Evolutionary conservation across 441 rosid species (phyloP), one percentile per base, ranked within the genome.

Genomic region (Syzygium malaccense): DNA sequence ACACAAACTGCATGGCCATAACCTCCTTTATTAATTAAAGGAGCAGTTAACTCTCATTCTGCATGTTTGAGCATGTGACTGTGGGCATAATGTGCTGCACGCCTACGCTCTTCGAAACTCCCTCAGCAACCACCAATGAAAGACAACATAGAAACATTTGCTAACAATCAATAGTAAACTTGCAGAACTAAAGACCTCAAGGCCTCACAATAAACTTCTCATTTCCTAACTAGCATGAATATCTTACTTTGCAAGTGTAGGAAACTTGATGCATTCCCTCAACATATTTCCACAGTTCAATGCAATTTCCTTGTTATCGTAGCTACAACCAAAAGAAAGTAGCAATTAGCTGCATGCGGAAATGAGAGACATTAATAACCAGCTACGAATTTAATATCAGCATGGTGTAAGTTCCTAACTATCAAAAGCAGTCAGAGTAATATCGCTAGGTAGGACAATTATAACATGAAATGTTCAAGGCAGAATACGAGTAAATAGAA

Each of bases 251-350:
- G 99, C 97, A 91, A 98, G 97, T 75, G 92, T 90, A 30, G 96
- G 97, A 93, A 96, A 96, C 91, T 96, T 98, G 93, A 96, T 94
- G 94, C 99, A 96, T 92, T 96, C 99, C 93, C 99, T 94, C 91
- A 96, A 92, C 98, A 96, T 95, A 90, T 90, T 94, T 93, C 99
- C 99, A 88, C 96, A 96, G 91, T 94, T 95, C 92, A 95, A 88
- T 89, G 99, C 99, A 88, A 96, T 95, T 92, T 98, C 98, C 94
- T 98, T 96, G 94, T 96, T 96, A 87, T 98, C 99, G 90, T 98
- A 98, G 92, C 99, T 98, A 97, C 89, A 93, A 89, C 89, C 86
- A 91, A 88, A 80, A 90, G 68, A 64, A 62, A 87, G 49, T 71
- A 37, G 90, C 85, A 91, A 86, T 84, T 68, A 87, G 88, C 14